Base-by-base conservation (phyloP, 2,329 filamentous ascomycete species). In the Penicillium brevicompactum region DNA sequence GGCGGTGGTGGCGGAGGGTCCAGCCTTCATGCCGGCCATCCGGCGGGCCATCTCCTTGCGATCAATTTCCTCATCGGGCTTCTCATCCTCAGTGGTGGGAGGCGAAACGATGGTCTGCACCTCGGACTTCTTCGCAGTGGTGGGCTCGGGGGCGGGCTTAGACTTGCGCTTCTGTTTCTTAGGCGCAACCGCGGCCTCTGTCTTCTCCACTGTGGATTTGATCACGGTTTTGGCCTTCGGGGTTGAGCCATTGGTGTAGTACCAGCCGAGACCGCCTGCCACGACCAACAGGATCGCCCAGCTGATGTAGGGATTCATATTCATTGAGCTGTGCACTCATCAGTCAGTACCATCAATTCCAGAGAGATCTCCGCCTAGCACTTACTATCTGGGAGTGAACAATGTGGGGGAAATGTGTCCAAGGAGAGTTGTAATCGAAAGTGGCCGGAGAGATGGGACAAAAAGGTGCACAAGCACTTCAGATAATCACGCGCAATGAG, bases 41-140 rank as follows among this genome's bases (percentile, higher is more conserved):
- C 90, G 87, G 66, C 84, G 84, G 31, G 91, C 91, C 72, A 94
- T 93, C 62, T 92, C 89, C 66, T 83, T 84, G 70, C 89, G 88
- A 68, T 87, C 86, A 53, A 86, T 79, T 43, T 83, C 83, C 56
- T 88, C 85, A 55, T 88, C 82, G 6, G 76, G 60, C 59, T 69
- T 57, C 37, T 72, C 68, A 44, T 63, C 61, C 47, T 73, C 67
- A 46, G 64, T 60, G 41, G 61, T 61, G 44, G 68, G 62, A 48
- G 62, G 56, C 27, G 70, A 67, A 16, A 65, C 65, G 24, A 67
- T 62, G 10, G 66, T 68, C 49, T 70, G 68, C 49, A 73, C 67
- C 37, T 70, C 68, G 18, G 58, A 43, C 57, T 74, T 69, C 46
- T 65, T 65, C 21, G 66, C 58, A 16, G 67, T 55, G 22, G 63